Evolutionary conservation across 1,284 basidiomycete species (phyloP), one percentile per base, ranked within the genome.

Genomic region (Tremellales sp.): DNA sequence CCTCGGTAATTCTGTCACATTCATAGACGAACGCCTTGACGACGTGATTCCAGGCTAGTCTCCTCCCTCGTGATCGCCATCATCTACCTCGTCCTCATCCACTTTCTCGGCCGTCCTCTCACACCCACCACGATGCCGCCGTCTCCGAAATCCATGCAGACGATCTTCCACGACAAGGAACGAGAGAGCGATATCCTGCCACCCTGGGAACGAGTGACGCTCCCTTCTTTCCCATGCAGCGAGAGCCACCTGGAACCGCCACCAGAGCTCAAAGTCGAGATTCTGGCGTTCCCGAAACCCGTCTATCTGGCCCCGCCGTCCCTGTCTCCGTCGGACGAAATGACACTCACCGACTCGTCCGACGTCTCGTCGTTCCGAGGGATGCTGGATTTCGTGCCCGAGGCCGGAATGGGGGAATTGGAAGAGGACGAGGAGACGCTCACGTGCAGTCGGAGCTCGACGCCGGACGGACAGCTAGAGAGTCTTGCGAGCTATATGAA

Each of bases 131-230:
- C 48, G 13, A 22, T 36, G 9, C 47, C 47, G 25, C 42, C 50
- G n/a, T 39, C 42, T 8, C 44, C 38, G 4, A 16, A 35, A 39
- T 18, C 28, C 18, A 32, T 18, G 1, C 27, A 43, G 33, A 13
- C 37, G 6, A 16, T 14, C 43, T 28, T 26, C 22, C 18, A 26
- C 14, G 28, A 45, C n/a, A 22, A 32, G n/a, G 40, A 34, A 31
- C 18, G 22, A 14, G 22, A 27, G 18, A 10, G n/a, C 9, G 13
- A 8, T 12, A 13, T 9, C 13, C 18, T 47, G 2, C 54, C 54
- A n/a, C 55, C 55, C 3, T 57, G 55, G 55, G 55, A 57, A 28
- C 28, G 43, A 39, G 19, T 57, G 29, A 43, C 50, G 12, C 50
- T 57, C 29, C 53, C 51, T n/a, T 43, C 40, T 33, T 51, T 48